Conservation (phyloP, 202 grass and related monocot species). For the Bolboschoenoplectus hybrid region DNA sequence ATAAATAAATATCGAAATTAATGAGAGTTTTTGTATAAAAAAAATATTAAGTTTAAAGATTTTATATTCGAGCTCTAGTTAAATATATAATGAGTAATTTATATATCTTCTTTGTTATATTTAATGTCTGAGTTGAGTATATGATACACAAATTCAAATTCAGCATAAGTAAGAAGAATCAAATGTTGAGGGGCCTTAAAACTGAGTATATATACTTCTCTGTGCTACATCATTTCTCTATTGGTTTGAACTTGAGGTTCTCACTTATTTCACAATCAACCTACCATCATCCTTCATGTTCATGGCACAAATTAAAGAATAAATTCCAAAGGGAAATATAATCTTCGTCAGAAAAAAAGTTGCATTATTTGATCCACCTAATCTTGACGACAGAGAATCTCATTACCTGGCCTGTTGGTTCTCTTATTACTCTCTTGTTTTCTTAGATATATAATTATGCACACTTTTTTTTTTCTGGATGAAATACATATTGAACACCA, state of each 20-base stretch:
- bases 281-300: neutral
- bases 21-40: too few species aligned
- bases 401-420: neutral
- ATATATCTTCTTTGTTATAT: too few species aligned
- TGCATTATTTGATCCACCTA: constrained; percentile 10
- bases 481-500: too few species aligned
- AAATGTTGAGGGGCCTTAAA: neutral
- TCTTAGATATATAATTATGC: too few species aligned
- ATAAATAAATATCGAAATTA: too few species aligned
- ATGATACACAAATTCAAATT: too few species aligned
- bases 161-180: too few species aligned
- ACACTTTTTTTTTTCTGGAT: too few species aligned
- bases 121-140: too few species aligned
- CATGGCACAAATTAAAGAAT: neutral
- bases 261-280: constrained; percentile 21
- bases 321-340: constrained; percentile 16
- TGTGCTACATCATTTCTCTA: neutral
- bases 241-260: neutral
- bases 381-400: constrained; percentile 18
- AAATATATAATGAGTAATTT: too few species aligned
- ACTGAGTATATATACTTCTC: neutral
- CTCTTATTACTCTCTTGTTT: neutral
- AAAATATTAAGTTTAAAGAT: too few species aligned
- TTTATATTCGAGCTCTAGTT: too few species aligned
- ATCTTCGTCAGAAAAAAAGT: neutral